Percentiles rank a stretch among this genome's conserved stretches.
These are phyloP conservation scores for Mediolabrus comicus DNA, from an alignment of 108 stramenopile genomes.

Conservation along the genomic window DNA sequence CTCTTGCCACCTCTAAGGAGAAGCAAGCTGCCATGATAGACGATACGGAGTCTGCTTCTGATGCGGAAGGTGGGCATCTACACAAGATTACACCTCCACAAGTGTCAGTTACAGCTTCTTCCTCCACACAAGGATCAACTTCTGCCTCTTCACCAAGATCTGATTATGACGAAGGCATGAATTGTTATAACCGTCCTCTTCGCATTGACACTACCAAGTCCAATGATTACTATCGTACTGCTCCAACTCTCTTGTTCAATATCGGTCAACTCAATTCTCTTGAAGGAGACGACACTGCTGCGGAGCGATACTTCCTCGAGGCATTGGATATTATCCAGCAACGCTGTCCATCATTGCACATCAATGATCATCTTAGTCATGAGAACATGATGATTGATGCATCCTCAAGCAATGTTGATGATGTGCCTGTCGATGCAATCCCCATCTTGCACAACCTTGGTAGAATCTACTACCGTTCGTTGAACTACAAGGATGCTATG, in stretches of 20 bases:
- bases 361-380: background rate
- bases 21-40: background rate
- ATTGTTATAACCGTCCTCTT: slow-evolving; percentile 32
- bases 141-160: background rate
- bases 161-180: slow-evolving; percentile 70
- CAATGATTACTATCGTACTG: slow-evolving; percentile 2
- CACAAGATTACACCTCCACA: too few species aligned
- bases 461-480: slow-evolving; percentile 13
- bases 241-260: slow-evolving; percentile 53
- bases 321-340: slow-evolving; percentile 11
- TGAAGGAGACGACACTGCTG: slow-evolving; percentile 2
- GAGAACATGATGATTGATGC: background rate
- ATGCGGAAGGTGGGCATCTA: background rate
- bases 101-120: background rate
- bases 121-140: background rate
- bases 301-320: slow-evolving; percentile 2
- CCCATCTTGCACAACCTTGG: slow-evolving; percentile 32
- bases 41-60: background rate
- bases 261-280: slow-evolving; percentile 41
- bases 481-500: slow-evolving; percentile 9
- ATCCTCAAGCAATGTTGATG: background rate
- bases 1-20: background rate
- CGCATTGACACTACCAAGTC: slow-evolving; percentile 22
- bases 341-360: background rate
- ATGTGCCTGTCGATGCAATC: slow-evolving; percentile 2